phyloP scores from a whole-genome alignment of 352 stramenopile species.

The Peronosclerospora sorghi region DNA sequence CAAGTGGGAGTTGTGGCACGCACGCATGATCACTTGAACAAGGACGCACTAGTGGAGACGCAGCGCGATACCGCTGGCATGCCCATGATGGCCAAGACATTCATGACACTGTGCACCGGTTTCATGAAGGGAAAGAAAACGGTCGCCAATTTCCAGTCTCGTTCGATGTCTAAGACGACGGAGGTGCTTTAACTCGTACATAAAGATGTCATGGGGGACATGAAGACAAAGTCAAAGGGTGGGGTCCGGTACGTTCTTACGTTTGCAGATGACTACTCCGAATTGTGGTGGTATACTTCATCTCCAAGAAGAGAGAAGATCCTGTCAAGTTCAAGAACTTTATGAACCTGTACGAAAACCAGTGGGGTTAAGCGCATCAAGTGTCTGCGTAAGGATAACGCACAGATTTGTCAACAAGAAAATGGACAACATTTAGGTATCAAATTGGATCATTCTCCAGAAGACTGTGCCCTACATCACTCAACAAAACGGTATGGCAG shows the following conservation, averaged over 20 bases:
- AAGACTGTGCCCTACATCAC: conserved; percentile 7
- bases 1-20: background rate
- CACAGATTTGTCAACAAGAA: conserved; percentile 13
- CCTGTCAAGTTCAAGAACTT: too few species aligned
- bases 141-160: background rate
- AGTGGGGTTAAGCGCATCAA: conserved; percentile 7
- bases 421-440: background rate
- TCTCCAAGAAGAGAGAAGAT: conserved; percentile 8
- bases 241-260: background rate
- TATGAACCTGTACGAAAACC: too few species aligned
- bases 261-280: background rate
- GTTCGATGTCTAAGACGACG: background rate
- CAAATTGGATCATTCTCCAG: conserved; percentile 12
- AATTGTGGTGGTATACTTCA: background rate
- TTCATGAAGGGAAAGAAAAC: background rate
- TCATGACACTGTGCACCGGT: background rate
- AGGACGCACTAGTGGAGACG: background rate
- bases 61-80: background rate
- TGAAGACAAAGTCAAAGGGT: background rate
- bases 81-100: background rate
- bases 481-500: too few species aligned
- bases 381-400: conserved; percentile 19
- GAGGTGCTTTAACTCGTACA: background rate
- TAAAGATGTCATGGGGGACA: background rate
- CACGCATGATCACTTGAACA: background rate